These are phyloP conservation scores for Chrysosporium keratinophilum DNA, from an alignment of 2,329 filamentous ascomycete genomes.

Conservation along the genomic window DNA sequence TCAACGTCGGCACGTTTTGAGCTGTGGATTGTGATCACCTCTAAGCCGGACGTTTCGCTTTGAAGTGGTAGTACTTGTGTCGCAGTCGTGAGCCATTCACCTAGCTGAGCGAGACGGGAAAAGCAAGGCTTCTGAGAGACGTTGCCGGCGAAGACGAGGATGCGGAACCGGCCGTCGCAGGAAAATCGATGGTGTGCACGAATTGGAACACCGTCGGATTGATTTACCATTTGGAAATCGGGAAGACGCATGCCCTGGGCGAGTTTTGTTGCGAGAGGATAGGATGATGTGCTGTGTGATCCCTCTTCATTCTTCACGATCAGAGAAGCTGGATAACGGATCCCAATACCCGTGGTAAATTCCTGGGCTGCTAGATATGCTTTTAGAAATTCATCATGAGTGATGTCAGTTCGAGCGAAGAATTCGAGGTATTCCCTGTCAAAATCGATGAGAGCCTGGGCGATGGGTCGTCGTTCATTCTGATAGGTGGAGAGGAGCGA, in stretches of 20 bases:
- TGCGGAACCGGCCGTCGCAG: constrained; percentile 31
- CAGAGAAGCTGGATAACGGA: constrained; percentile 28
- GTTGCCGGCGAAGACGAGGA: constrained; percentile 51
- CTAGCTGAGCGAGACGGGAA: constrained; percentile 30
- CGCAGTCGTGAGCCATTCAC: no score
- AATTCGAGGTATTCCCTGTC: constrained; percentile 19
- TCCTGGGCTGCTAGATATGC: constrained; percentile 29
- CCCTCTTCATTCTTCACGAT: constrained; percentile 19
- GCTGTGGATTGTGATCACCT: constrained; percentile 51
- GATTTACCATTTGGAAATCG: constrained; percentile 28
- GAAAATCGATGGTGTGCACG: constrained; percentile 30
- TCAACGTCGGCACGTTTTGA: constrained; percentile 41
- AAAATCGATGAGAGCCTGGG: constrained; percentile 32
- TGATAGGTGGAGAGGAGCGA: constrained; percentile 35
- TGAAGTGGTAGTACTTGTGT: no score
- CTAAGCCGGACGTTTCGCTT: constrained; percentile 42
- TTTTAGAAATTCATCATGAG: constrained; percentile 28
- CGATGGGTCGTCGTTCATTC: constrained; percentile 29
- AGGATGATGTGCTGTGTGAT: constrained; percentile 18
- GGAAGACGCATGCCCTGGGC: constrained; percentile 28
- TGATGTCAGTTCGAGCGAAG: constrained; percentile 17
- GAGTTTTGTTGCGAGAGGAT: constrained; percentile 49
- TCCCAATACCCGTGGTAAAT: constrained; percentile 32
- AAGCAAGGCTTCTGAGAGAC: constrained; percentile 39
- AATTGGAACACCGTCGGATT: constrained; percentile 31